Evolutionary conservation across 306 rosid genomes (phyloP).

Genomic region (Quercus parvula): DNA sequence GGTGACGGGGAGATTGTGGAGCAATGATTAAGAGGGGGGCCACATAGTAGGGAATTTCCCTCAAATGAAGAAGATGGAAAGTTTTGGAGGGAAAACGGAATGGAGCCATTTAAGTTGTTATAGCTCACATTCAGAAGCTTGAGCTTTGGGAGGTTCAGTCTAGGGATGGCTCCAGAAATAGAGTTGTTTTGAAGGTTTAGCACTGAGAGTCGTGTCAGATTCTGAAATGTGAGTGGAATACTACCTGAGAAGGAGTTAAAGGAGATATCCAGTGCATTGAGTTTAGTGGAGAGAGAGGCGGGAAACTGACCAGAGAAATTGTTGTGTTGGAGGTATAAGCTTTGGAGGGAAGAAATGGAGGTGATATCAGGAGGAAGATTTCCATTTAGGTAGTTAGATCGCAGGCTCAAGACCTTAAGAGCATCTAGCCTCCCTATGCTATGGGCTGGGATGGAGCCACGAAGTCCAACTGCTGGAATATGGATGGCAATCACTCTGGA

Average conservation of each 20-base stretch:
- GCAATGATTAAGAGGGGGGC: conserved; percentile 59
- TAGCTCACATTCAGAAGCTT: conserved; percentile 58
- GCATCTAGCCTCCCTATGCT: conserved; percentile 61
- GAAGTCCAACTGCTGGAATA: conserved; percentile 69
- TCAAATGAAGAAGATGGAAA: conserved; percentile 56
- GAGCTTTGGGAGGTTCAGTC: conserved; percentile 52
- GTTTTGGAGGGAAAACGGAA: conserved; percentile 57
- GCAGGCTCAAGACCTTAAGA: conserved; percentile 62
- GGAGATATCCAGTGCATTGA: conserved; percentile 54
- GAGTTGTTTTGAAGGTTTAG: conserved; percentile 59
- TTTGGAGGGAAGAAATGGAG: conserved; percentile 58
- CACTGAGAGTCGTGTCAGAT: conserved; percentile 54
- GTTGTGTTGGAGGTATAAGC: conserved; percentile 58
- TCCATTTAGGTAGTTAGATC: conserved; percentile 66
- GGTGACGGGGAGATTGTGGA: conserved; percentile 43
- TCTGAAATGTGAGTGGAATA: conserved; percentile 52
- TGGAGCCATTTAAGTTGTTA: conserved; percentile 62
- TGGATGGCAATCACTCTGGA: conserved; percentile 55
- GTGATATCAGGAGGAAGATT: conserved; percentile 58
- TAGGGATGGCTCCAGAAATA: conserved; percentile 65
- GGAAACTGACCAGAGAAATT: conserved; percentile 70
- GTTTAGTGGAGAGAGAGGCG: conserved; percentile 48
- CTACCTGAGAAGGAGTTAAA: conserved; percentile 62
- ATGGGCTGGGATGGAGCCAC: conserved; percentile 56
- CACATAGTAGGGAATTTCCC: conserved; percentile 65